Conservation (phyloP, 129 eudicot species). For the Helichrysum umbraculigerum region DNA sequence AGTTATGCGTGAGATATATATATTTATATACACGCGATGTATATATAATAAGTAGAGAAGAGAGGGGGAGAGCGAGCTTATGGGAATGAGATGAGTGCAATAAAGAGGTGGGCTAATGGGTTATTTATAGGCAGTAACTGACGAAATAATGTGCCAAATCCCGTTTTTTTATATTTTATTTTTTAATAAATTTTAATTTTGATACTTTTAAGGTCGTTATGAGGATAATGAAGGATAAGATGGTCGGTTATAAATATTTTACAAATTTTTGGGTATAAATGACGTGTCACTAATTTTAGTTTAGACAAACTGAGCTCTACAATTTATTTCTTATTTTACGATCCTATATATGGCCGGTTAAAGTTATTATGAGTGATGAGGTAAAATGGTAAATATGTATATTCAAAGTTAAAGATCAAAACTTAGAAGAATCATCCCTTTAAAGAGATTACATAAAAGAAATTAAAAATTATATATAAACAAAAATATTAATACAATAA, state of each 20-base stretch:
- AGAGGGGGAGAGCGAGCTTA: neutral
- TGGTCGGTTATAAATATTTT: too few species aligned
- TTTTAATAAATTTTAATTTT: neutral
- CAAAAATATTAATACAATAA: too few species aligned
- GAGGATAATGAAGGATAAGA: neutral
- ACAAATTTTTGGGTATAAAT: neutral
- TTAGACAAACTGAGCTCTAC: too few species aligned
- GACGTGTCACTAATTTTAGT: neutral
- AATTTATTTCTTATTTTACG: too few species aligned
- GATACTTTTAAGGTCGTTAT: neutral
- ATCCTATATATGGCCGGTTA: too few species aligned
- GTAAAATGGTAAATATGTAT: too few species aligned
- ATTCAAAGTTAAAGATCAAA: too few species aligned
- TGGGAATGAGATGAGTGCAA: conserved; percentile 19
- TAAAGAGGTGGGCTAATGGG: conserved; percentile 20
- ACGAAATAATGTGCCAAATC: neutral
- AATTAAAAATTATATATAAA: too few species aligned
- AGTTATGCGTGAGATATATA: neutral
- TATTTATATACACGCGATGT: neutral
- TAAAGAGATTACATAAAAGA: too few species aligned
- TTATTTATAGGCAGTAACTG: conserved; percentile 32
- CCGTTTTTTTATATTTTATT: neutral
- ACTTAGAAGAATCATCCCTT: too few species aligned
- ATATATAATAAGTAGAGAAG: too few species aligned
- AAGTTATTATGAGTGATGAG: too few species aligned